Conservation (phyloP, 305 asterid species). For the Fraxinus angustifolia region DNA sequence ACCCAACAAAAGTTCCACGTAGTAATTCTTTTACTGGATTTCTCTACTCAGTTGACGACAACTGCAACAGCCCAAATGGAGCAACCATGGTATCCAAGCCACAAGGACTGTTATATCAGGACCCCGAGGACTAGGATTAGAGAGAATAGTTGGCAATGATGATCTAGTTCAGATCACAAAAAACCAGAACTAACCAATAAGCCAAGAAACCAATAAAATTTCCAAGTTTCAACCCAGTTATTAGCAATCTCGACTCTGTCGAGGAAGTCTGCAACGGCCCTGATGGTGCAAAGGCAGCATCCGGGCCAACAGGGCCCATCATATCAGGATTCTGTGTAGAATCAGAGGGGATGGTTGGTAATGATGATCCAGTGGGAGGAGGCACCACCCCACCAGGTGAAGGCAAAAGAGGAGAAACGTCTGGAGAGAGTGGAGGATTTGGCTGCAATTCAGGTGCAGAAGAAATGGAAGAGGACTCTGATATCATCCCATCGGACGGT, state of each 20-base stretch:
- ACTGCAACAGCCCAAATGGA: slow-evolving; percentile 1
- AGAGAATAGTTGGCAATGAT: slow-evolving; percentile 9
- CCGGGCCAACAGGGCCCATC: slow-evolving; percentile 43
- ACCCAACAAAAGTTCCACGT: slow-evolving; percentile 11
- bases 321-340: slow-evolving; percentile 62
- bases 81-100: background rate
- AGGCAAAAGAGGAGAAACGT: slow-evolving; percentile 71
- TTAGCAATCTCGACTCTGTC: slow-evolving; percentile 26
- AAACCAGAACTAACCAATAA: slow-evolving; percentile 23
- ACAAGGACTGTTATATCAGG: background rate
- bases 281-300: slow-evolving; percentile 51
- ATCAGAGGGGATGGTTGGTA: slow-evolving; percentile 68
- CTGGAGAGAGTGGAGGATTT: slow-evolving; percentile 62
- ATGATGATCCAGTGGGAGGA: slow-evolving; percentile 38
- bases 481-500: slow-evolving; percentile 25
- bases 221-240: slow-evolving; percentile 10
- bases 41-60: background rate
- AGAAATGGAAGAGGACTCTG: slow-evolving; percentile 29
- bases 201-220: slow-evolving; percentile 23
- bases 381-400: slow-evolving; percentile 42
- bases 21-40: background rate
- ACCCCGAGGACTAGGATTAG: background rate
- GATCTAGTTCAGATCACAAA: slow-evolving; percentile 25
- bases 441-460: slow-evolving; percentile 51
- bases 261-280: slow-evolving; percentile 44